Conservation (phyloP, 352 stramenopile genomes). For the Globisporangium paddicum region DNA sequence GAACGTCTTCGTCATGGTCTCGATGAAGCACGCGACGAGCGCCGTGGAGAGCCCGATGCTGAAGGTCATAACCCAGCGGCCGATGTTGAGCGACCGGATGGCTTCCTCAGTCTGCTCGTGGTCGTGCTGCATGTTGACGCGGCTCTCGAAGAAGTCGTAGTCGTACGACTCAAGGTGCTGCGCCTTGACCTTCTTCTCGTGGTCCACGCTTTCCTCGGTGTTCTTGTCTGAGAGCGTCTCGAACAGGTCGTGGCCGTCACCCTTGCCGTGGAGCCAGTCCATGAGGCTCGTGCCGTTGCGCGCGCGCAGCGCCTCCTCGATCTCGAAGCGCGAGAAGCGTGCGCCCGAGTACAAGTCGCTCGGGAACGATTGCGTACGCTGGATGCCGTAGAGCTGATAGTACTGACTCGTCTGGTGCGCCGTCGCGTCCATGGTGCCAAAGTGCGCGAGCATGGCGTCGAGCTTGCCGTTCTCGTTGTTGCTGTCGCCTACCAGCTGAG, state of each 20-base stretch:
- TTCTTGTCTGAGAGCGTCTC: conserved; percentile 16
- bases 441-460: not conserved
- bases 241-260: conserved; percentile 21
- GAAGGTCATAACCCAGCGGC: conserved; percentile 95
- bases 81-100: conserved; percentile 77
- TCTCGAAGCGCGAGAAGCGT: conserved; percentile 73
- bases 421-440: not conserved
- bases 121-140: conserved; percentile 85
- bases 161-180: conserved; percentile 85
- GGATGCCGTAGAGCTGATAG: conserved; percentile 38
- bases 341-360: conserved; percentile 69
- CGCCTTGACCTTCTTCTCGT: conserved; percentile 74
- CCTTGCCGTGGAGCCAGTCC: conserved; percentile 57
- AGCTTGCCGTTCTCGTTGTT: not conserved
- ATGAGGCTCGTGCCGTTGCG: conserved; percentile 61
- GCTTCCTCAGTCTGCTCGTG: conserved; percentile 73
- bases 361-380: conserved; percentile 78
- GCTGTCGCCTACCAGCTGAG: not conserved
- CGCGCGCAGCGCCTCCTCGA: conserved; percentile 62
- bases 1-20: conserved; percentile 86
- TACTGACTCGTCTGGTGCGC: not conserved
- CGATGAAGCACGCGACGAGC: conserved; percentile 92
- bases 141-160: conserved; percentile 86
- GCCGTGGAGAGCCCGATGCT: conserved; percentile 92
- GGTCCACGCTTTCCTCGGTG: conserved; percentile 36